Evolutionary conservation across 495 filamentous ascomycete species (phyloP), one percentile per base, ranked within the genome.

Genomic region (Podospora pseudoanserina): DNA sequence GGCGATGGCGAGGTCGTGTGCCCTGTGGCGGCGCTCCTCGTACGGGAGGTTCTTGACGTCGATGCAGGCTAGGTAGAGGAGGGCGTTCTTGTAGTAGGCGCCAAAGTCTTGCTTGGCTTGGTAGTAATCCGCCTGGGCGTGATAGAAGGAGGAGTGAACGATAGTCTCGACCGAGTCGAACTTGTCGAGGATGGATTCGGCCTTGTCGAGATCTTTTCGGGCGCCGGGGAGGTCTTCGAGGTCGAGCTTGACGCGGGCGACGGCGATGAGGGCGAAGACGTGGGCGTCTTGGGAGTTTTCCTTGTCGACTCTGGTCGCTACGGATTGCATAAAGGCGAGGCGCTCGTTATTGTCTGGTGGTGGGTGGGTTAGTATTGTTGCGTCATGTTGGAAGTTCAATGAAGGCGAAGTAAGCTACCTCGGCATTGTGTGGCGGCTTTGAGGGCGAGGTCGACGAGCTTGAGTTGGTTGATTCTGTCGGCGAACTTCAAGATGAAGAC

Each of bases 381-480:
- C 19, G 16, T 18, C 16, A 44, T 9, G 20, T 57, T 79, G 78
- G 78, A 54, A 6, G 39, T 7, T 1, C 19, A 15, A 2, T 13
- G 49, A 44, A 16, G n/a, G 18, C 7, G 9, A 13, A 28, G 56
- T 3, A 44, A 19, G 65, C 34, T 73, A 97, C 95, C 91, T 86
- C 83, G 86, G 81, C 92, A 97, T 84, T 97, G 90, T 71, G 90
- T 86, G 58, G 92, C 91, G 28, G 95, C 90, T 78, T 89, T 88
- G 76, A 98, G 84, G 5, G 93, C 96, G 64, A 99, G 82, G 67
- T 89, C 87, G 71, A 98, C 96, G 66, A 98, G 91, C 85, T 97
- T 97, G 57, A 98, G 88, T 82, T 97, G 93, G 82, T 98, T 99
- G 85, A 98, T 97, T 86, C 95, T 97, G 72, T 96, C 92, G 67